A percentile compares a stretch with the other conserved stretches of the same genome.
phyloP scores from a whole-genome alignment of 345 rosid species.

The Raphanus raphanistrum region DNA sequence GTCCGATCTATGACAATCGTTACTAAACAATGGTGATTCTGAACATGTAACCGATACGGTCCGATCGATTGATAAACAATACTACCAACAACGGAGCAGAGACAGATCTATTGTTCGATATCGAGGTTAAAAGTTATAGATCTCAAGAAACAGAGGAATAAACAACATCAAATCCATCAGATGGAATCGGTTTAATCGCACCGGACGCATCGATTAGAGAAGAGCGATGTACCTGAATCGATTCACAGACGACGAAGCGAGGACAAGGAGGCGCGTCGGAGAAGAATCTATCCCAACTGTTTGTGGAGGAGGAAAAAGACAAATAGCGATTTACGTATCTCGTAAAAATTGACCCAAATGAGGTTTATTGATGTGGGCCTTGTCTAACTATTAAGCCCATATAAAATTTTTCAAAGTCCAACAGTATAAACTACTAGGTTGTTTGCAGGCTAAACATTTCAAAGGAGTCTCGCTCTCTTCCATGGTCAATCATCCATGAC shows the following conservation, averaged over 20 bases:
- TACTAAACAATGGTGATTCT: no score
- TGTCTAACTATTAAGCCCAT: no score
- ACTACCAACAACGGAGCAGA: background rate
- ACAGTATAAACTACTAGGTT: no score
- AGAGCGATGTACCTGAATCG: constrained; percentile 27
- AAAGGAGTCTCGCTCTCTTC: no score
- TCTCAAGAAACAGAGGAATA: constrained; percentile 12
- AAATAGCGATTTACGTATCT: background rate
- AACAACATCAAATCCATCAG: background rate
- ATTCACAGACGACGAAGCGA: constrained; percentile 22
- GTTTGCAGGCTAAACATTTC: no score
- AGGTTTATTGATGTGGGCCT: no score
- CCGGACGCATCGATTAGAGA: background rate
- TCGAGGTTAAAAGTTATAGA: background rate
- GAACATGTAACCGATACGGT: background rate
- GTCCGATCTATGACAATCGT: no score
- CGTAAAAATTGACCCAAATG: background rate
- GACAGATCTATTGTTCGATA: background rate
- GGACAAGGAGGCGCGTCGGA: background rate
- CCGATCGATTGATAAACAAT: background rate
- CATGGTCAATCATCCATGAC: no score
- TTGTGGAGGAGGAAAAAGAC: background rate
- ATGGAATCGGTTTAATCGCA: background rate
- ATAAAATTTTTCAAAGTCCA: no score
- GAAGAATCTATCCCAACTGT: background rate